Base-by-base conservation (phyloP, 1,139 yeast genomes). In the Lodderomyces orthopsilosis region DNA sequence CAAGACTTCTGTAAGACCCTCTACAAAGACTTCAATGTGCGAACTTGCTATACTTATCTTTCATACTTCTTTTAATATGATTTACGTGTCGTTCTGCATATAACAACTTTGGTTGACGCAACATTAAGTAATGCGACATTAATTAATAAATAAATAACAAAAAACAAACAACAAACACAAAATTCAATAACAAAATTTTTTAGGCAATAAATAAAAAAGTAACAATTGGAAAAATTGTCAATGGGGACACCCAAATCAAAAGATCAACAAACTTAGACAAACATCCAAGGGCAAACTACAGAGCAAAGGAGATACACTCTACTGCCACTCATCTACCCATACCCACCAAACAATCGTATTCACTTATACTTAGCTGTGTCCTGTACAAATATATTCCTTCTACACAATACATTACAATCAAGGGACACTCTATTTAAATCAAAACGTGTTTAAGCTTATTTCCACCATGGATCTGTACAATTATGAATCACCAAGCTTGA, bases 401-500 rank as follows among this genome's bases (percentile, higher is more conserved):
- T n/a, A n/a, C n/a, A n/a, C n/a, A n/a, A n/a, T n/a, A n/a, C n/a
- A n/a, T n/a, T 30, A 4, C 9, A 10, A 30, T 30, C 9, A 5
- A 33, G 35, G 35, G 35, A 37, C 43, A 24, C 40, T 30, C 30
- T 27, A 21, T n/a, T n/a, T n/a, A n/a, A n/a, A n/a, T n/a, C n/a
- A n/a, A n/a, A n/a, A n/a, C n/a, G n/a, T n/a, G n/a, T n/a, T n/a
- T n/a, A n/a, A n/a, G n/a, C 9, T 24, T 24, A 4, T 6, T 12
- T 12, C 38, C 37, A 49, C 35, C 35, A 61, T 61, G 64, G 65
- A 61, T 48, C 57, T 55, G 59, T 64, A 65, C 46, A 55, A 59
- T 34, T 66, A 56, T 48, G 70, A 64, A 39, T 65, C 72, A 46
- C 72, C 72, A 24, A 61, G 66, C 22, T 60, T 61, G 61, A 56